A percentile compares a stretch with the other conserved stretches of the same genome.
Conservation (phyloP, 495 filamentous ascomycete genomes). For the Neurospora sp. region DNA sequence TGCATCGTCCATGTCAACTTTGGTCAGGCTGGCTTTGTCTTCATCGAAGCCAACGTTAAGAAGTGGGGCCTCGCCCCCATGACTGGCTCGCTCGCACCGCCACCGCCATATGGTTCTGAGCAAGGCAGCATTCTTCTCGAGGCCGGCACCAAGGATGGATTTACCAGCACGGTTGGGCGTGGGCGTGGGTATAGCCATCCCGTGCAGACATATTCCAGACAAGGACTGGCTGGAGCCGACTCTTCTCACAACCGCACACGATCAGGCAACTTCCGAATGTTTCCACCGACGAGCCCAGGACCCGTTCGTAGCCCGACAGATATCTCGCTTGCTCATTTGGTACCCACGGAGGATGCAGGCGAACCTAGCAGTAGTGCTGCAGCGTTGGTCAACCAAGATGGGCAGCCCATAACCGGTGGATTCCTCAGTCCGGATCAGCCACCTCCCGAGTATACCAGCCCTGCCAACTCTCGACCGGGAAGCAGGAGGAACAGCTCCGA, state of each 20-base stretch:
- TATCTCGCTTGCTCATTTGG: slow-evolving; percentile 74
- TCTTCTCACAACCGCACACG: slow-evolving; percentile 42
- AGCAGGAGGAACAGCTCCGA: slow-evolving; percentile 45
- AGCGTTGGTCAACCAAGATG: slow-evolving; percentile 20
- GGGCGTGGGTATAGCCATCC: slow-evolving; percentile 41
- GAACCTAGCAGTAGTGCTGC: slow-evolving; percentile 54
- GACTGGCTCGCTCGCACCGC: slow-evolving; percentile 88
- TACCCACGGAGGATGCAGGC: slow-evolving; percentile 66
- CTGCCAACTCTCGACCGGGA: slow-evolving; percentile 35
- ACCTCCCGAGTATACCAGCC: slow-evolving; percentile 69
- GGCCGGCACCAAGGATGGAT: slow-evolving; percentile 58
- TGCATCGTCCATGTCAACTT: slow-evolving; percentile 94
- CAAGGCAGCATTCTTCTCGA: slow-evolving; percentile 93
- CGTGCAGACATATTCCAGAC: slow-evolving; percentile 27
- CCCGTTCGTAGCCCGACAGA: slow-evolving; percentile 90
- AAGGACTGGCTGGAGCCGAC: slow-evolving; percentile 21
- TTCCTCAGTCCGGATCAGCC: slow-evolving; percentile 28
- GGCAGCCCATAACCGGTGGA: slow-evolving; percentile 29
- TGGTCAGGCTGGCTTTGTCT: slow-evolving; percentile 93
- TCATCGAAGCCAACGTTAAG: slow-evolving; percentile 98
- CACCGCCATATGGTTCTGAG: slow-evolving; percentile 92
- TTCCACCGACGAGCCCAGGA: slow-evolving; percentile 74
- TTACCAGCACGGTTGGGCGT: slow-evolving; percentile 44
- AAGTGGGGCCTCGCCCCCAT: slow-evolving; percentile 97
- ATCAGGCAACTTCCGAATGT: slow-evolving; percentile 52